These are phyloP conservation scores for Yamadazyma takamatsuzukensis DNA, from an alignment of 805 yeast species.

Conservation along the genomic window DNA sequence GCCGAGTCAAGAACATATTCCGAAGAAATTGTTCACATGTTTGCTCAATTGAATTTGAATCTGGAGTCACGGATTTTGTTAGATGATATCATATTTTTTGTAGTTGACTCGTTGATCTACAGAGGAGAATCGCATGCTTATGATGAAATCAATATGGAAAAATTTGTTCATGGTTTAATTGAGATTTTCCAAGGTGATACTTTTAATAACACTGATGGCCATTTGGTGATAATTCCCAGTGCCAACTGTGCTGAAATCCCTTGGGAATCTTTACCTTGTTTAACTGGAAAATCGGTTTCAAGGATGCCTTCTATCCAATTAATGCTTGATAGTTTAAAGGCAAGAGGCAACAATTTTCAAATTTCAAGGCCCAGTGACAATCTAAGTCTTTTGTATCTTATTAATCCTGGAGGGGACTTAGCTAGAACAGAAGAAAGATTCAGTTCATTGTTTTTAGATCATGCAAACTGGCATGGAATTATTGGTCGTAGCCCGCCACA, in stretches of 20 bases:
- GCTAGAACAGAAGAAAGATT: slow-evolving; percentile 58
- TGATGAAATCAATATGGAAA: slow-evolving; percentile 61
- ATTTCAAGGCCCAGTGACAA: background rate
- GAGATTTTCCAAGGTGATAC: slow-evolving; percentile 13
- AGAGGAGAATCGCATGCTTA: slow-evolving; percentile 65
- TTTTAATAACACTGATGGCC: slow-evolving; percentile 33
- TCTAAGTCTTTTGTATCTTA: slow-evolving; percentile 38
- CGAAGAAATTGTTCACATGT: background rate
- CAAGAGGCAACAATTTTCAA: slow-evolving; percentile 1
- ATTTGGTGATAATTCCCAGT: slow-evolving; percentile 69
- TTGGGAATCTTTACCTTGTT: slow-evolving; percentile 77
- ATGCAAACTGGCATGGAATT: slow-evolving; percentile 35
- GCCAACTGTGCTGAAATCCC: slow-evolving; percentile 68
- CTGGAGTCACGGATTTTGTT: slow-evolving; percentile 1
- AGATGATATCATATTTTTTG: slow-evolving; percentile 62
- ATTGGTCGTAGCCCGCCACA: slow-evolving; percentile 58
- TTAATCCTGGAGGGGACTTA: slow-evolving; percentile 84
- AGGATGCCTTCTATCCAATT: slow-evolving; percentile 65
- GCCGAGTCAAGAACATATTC: background rate
- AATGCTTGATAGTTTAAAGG: slow-evolving; percentile 36
- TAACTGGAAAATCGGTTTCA: slow-evolving; percentile 56
- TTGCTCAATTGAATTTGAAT: background rate
- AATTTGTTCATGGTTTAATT: slow-evolving; percentile 50
- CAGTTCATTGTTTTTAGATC: slow-evolving; percentile 10
- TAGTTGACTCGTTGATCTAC: slow-evolving; percentile 55